phyloP scores from a whole-genome alignment of 768 basidiomycete species.

The Trichaptum fuscoviolaceum region DNA sequence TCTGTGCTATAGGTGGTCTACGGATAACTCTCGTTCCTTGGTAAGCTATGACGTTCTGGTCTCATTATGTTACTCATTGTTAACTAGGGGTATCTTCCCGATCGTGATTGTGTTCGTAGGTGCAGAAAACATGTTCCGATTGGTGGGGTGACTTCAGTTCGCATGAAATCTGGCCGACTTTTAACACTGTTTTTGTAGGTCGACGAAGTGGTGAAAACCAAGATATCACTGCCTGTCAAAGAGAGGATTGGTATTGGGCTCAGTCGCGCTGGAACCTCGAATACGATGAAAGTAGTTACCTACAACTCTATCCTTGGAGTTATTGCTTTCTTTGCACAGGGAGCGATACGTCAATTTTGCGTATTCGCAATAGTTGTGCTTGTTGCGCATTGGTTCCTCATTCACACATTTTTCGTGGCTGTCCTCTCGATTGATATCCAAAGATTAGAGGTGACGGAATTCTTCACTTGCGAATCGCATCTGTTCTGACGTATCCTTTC shows the following conservation, averaged over 20 bases:
- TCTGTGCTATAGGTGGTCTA: constrained; percentile 86
- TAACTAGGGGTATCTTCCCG: constrained; percentile 74
- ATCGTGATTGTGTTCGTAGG: constrained; percentile 94
- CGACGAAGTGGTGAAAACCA: constrained; percentile 78
- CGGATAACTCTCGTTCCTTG: constrained; percentile 87
- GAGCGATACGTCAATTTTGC: constrained; percentile 89
- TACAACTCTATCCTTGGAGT: constrained; percentile 78
- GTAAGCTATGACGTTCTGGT: constrained; percentile 33
- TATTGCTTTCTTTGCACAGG: constrained; percentile 67
- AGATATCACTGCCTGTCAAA: constrained; percentile 83
- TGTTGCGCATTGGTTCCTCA: constrained; percentile 95
- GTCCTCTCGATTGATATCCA: constrained; percentile 96
- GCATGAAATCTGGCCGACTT: constrained; percentile 18
- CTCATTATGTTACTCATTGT: constrained; percentile 4
- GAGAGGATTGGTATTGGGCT: constrained; percentile 89
- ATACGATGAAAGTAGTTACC: constrained; percentile 85
- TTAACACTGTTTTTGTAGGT: constrained; percentile 44
- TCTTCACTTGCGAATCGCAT: constrained; percentile 9
- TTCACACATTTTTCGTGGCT: constrained; percentile 93
- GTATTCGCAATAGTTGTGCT: constrained; percentile 90
- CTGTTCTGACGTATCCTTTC: constrained; percentile 10
- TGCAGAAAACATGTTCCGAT: constrained; percentile 94
- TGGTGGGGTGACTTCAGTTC: constrained; percentile 45
- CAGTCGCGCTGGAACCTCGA: constrained; percentile 84
- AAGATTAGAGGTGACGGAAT: constrained; percentile 63